A percentile compares a stretch with the other conserved stretches of the same genome.
phyloP scores from a whole-genome alignment of 306 rosid genomes.

The Cyamopsis tetragonoloba region DNA sequence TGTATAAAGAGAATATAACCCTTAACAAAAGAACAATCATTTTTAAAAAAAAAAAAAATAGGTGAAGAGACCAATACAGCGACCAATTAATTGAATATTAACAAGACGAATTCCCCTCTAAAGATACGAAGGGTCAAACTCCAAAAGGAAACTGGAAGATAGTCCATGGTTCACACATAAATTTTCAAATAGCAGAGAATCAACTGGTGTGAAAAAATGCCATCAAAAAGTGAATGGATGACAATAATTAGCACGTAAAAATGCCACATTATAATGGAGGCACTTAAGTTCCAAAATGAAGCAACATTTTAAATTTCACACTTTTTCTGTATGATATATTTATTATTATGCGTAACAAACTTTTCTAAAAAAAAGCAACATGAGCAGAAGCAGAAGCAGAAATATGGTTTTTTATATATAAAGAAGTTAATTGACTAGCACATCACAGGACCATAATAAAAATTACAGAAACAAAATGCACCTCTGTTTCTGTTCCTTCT shows the following conservation, averaged over 20 bases:
- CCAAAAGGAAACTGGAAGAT: not conserved
- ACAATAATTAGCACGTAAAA: not conserved
- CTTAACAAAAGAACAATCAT: not conserved
- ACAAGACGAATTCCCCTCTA: not conserved
- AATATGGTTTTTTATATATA: not conserved
- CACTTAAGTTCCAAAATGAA: not conserved
- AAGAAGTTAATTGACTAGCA: not conserved
- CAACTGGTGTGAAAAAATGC: not conserved
- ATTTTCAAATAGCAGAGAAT: not conserved
- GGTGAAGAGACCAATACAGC: not conserved
- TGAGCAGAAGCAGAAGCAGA: not conserved
- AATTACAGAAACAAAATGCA: conserved; percentile 26
- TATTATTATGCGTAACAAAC: not conserved
- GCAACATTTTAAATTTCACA: not conserved
- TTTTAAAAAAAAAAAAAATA: not conserved
- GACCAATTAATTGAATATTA: not conserved
- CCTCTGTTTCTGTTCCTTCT: conserved; percentile 91
- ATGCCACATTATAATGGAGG: not conserved
- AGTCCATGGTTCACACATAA: not conserved
- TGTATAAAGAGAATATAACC: not conserved
- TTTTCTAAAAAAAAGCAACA: not conserved
- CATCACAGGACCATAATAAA: conserved; percentile 1
- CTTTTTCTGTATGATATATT: not conserved
- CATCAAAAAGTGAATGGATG: not conserved
- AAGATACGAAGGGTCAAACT: not conserved